Evolutionary conservation across 2,329 filamentous ascomycete species (phyloP).

Genomic region (Venturia carpophila): DNA sequence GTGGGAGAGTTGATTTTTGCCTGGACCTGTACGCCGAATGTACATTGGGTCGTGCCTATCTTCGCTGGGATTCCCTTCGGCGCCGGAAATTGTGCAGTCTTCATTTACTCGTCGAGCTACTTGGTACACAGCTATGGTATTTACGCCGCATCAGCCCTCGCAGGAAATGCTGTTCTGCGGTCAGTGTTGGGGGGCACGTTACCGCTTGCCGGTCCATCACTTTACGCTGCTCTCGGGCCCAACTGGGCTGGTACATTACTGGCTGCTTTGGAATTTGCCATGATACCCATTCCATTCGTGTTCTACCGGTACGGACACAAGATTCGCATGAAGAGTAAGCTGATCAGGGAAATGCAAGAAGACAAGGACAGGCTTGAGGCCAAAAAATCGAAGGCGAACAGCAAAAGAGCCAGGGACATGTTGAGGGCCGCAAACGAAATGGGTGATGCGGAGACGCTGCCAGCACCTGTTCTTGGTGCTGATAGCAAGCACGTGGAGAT

Average conservation of each 20-base stretch:
- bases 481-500: neutral
- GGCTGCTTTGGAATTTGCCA: constrained; percentile 61
- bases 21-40: constrained; percentile 76
- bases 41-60: constrained; percentile 77
- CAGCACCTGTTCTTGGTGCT: neutral
- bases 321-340: constrained; percentile 47
- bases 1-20: constrained; percentile 78
- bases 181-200: constrained; percentile 68
- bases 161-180: constrained; percentile 69
- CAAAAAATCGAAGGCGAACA: constrained; percentile 32
- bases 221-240: constrained; percentile 62
- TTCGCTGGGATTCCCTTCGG: constrained; percentile 74
- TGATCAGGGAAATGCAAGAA: constrained; percentile 44
- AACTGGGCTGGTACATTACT: constrained; percentile 75
- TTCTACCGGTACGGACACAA: constrained; percentile 59
- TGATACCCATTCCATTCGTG: constrained; percentile 72
- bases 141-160: constrained; percentile 72
- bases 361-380: constrained; percentile 36
- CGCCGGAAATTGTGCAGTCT: constrained; percentile 65
- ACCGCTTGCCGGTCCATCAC: constrained; percentile 63
- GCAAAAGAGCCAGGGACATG: constrained; percentile 35
- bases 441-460: neutral
- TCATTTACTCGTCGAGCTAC: constrained; percentile 79
- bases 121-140: constrained; percentile 71
- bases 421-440: neutral